Base-by-base conservation (phyloP, 2,329 filamentous ascomycete genomes). In the Hymenoscyphus occultus region DNA sequence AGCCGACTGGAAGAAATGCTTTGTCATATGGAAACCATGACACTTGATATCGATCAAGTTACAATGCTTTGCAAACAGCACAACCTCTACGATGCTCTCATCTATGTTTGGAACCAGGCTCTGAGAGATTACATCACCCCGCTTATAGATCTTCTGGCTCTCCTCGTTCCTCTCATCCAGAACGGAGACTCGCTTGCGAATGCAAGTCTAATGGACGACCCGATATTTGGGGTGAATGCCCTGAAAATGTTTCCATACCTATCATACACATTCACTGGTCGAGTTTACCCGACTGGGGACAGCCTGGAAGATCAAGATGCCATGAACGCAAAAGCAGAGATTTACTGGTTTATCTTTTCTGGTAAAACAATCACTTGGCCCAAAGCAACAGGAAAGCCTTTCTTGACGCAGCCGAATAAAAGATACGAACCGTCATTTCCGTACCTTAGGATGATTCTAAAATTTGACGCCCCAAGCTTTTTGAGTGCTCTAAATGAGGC, bases 41-140 rank as follows among this genome's bases (percentile, higher is more conserved):
- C 93, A 0, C 88, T 99, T 74, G 96, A 99, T 75, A 88, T 99
- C 70, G 94, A 99, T 75, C 92, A 98, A 77, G 87, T 96, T 65
- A 97, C 94, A 0, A 84, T 85, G 13, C 82, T 99, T 31, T 99
- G 95, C 82, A 96, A 95, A 76, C 90, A 94, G 74, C 89, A 98
- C 76, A 87, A 90, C 69, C 84, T 99, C 3, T 99, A 97, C 74
- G 96, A 99, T 77, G 96, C 95, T 1, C 85, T 97, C 64, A 93
- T 96, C 56, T 97, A 98, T 75, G 91, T 99, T 63, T 99, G 95
- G 95, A 98, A 96, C 67, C 90, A 92, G 76, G 93, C 92, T 2
- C 81, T 99, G 35, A 81, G 83, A 67, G 96, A 99, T 77, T 97
- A 96, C 73, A 88, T 97, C 67, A 96, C 93, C 1, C 94, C 95